Evolutionary conservation across 495 filamentous ascomycete species (phyloP).

Genomic region (Choiromyces venosus): DNA sequence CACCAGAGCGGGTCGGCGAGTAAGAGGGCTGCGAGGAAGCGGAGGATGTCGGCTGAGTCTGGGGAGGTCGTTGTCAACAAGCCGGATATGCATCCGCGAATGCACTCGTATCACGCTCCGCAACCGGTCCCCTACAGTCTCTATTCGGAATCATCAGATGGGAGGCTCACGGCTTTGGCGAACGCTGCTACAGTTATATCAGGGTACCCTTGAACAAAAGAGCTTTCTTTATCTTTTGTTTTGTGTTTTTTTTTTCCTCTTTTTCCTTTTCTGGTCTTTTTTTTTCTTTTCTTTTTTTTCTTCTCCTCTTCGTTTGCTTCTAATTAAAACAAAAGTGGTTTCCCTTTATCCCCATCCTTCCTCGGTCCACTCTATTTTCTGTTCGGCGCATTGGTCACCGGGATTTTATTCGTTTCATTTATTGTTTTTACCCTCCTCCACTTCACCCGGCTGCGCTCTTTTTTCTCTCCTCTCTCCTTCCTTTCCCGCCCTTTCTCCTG

Average conservation of each 20-base stretch:
- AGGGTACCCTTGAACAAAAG: slow-evolving; percentile 27
- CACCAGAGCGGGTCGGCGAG: slow-evolving; percentile 54
- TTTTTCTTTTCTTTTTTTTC: neutral
- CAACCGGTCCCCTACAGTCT: slow-evolving; percentile 27
- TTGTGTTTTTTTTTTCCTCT: neutral
- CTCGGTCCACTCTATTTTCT: neutral
- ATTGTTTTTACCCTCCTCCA: neutral
- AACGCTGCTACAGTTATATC: slow-evolving; percentile 39
- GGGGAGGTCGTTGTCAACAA: slow-evolving; percentile 11
- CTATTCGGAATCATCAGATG: slow-evolving; percentile 35
- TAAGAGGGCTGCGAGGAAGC: slow-evolving; percentile 39
- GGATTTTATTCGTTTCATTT: neutral
- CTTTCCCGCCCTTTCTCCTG: neutral
- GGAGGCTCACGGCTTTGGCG: slow-evolving; percentile 36
- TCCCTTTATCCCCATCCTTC: neutral
- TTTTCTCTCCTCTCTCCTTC: too few species aligned
- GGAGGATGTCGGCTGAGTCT: slow-evolving; percentile 37
- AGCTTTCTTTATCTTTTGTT: slow-evolving; percentile 8
- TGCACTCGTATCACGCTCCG: slow-evolving; percentile 33
- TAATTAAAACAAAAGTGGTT: neutral
- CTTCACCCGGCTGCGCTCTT: neutral
- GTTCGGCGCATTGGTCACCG: slow-evolving; percentile 1
- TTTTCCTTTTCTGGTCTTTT: too few species aligned
- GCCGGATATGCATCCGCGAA: slow-evolving; percentile 30
- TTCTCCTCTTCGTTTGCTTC: neutral